These are phyloP conservation scores for Favolaschia claudopus DNA, from an alignment of 768 basidiomycete genomes.

Conservation along the genomic window DNA sequence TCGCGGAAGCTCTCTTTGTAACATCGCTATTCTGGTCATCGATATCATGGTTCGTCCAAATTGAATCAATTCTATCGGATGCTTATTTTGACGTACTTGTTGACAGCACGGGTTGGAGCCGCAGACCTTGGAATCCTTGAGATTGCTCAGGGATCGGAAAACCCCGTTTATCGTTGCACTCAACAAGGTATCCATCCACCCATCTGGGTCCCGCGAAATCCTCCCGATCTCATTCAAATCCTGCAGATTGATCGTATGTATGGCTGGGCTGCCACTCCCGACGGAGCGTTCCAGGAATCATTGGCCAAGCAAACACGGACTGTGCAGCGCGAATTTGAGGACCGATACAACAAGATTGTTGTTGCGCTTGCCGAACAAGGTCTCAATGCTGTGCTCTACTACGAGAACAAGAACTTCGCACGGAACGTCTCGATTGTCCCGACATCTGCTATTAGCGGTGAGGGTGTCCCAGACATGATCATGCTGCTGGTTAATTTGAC, in stretches of 20 bases:
- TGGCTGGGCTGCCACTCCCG: constrained; percentile 90
- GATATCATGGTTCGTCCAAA: constrained; percentile 94
- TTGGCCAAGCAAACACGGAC: constrained; percentile 79
- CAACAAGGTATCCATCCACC: constrained; percentile 74
- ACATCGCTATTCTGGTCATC: constrained; percentile 98
- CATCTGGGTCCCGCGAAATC: constrained; percentile 2
- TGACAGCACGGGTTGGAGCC: constrained; percentile 92
- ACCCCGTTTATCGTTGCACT: constrained; percentile 99
- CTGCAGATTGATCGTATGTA: constrained; percentile 95
- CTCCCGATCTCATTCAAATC: constrained; percentile 10
- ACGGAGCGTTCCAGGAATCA: constrained; percentile 92
- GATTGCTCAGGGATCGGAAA: constrained; percentile 89
- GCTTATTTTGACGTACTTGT: constrained; percentile 9
- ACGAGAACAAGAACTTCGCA: constrained; percentile 95
- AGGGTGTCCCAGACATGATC: constrained; percentile 99
- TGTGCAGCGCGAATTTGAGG: constrained; percentile 92
- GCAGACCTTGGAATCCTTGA: constrained; percentile 96
- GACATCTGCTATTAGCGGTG: constrained; percentile 97
- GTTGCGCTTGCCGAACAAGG: constrained; percentile 98
- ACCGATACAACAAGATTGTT: constrained; percentile 83
- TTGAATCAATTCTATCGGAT: too few species aligned
- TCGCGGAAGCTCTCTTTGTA: constrained; percentile 96
- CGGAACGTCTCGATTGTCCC: constrained; percentile 96
- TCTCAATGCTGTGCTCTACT: constrained; percentile 93
- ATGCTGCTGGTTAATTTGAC: constrained; percentile 97